Evolutionary conservation across 371 early-diverging fungal species (phyloP).

Genomic region (Mortierella sp.): DNA sequence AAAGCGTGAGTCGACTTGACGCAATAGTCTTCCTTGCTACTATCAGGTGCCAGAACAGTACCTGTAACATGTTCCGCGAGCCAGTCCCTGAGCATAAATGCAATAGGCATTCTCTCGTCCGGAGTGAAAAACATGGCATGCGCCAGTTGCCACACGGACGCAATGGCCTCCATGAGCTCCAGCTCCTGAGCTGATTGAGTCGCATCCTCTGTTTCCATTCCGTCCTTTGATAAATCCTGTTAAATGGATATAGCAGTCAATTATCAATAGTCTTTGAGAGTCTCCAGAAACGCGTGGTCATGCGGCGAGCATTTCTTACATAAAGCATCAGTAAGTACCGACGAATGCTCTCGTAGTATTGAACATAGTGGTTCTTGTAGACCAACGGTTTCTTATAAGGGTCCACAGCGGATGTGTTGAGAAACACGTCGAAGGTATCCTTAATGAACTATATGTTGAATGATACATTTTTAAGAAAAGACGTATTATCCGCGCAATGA

Average conservation of each 20-base stretch:
- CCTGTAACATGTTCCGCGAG: conserved; percentile 21
- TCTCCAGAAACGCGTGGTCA: no score
- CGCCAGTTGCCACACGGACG: conserved; percentile 38
- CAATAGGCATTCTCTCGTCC: conserved; percentile 29
- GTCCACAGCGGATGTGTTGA: conserved; percentile 19
- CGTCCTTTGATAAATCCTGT: conserved; percentile 20
- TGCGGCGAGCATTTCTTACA: conserved; percentile 6
- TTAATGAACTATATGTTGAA: conserved; percentile 29
- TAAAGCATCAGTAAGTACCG: conserved; percentile 23
- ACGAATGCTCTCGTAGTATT: conserved; percentile 33
- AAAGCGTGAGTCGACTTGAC: neutral
- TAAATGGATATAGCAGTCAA: neutral
- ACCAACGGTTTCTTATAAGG: conserved; percentile 22
- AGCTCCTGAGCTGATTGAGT: conserved; percentile 14
- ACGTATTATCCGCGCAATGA: neutral
- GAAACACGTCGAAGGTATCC: conserved; percentile 31
- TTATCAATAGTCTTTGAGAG: no score
- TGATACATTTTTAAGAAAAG: no score
- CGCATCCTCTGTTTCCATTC: conserved; percentile 18
- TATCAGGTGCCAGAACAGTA: neutral
- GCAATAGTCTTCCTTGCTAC: no score
- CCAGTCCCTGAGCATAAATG: conserved; percentile 41
- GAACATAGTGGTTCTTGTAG: conserved; percentile 18
- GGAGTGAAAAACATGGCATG: conserved; percentile 39
- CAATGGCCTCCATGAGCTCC: conserved; percentile 30